These are phyloP conservation scores for Papiliotrema terrestris DNA, from an alignment of 1,284 basidiomycete genomes.

Conservation along the genomic window DNA sequence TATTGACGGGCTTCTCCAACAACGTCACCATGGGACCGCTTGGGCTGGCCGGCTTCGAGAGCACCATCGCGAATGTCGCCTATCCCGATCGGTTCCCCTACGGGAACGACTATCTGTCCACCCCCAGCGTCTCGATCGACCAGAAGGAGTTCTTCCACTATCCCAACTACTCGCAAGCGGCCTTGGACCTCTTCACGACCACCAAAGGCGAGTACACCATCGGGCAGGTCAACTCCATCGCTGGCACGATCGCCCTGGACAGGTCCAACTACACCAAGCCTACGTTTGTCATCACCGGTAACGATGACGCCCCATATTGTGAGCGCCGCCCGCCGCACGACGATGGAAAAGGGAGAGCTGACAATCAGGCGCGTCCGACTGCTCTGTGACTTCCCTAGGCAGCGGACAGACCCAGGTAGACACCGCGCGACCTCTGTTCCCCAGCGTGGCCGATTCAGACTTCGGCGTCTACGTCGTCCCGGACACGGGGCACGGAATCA, in stretches of 20 bases:
- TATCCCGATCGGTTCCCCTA: slow-evolving; percentile 13
- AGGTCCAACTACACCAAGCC: slow-evolving; percentile 39
- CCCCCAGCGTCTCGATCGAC: slow-evolving; percentile 37
- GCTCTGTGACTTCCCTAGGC: slow-evolving; percentile 23
- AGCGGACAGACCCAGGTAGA: slow-evolving; percentile 24
- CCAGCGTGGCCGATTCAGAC: slow-evolving; percentile 13
- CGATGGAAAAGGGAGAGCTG: background rate
- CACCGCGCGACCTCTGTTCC: slow-evolving; percentile 28
- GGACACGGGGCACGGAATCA: slow-evolving; percentile 38
- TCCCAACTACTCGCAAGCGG: slow-evolving; percentile 41
- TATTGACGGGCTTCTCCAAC: slow-evolving; percentile 22
- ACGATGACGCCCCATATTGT: slow-evolving; percentile 41
- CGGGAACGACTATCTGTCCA: slow-evolving; percentile 15
- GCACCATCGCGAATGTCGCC: slow-evolving; percentile 13
- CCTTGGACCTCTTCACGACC: slow-evolving; percentile 29
- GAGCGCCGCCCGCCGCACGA: background rate
- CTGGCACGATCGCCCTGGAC: slow-evolving; percentile 6
- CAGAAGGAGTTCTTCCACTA: slow-evolving; percentile 48
- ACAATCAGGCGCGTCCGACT: slow-evolving; percentile 30
- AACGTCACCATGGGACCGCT: slow-evolving; percentile 14
- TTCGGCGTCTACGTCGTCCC: slow-evolving; percentile 28
- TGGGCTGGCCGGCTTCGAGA: slow-evolving; percentile 9
- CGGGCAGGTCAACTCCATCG: slow-evolving; percentile 19
- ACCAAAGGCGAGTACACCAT: slow-evolving; percentile 42
- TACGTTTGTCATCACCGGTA: slow-evolving; percentile 48